These are phyloP conservation scores for Lanmaoa rubissima DNA, from an alignment of 768 basidiomycete species.

Conservation along the genomic window DNA sequence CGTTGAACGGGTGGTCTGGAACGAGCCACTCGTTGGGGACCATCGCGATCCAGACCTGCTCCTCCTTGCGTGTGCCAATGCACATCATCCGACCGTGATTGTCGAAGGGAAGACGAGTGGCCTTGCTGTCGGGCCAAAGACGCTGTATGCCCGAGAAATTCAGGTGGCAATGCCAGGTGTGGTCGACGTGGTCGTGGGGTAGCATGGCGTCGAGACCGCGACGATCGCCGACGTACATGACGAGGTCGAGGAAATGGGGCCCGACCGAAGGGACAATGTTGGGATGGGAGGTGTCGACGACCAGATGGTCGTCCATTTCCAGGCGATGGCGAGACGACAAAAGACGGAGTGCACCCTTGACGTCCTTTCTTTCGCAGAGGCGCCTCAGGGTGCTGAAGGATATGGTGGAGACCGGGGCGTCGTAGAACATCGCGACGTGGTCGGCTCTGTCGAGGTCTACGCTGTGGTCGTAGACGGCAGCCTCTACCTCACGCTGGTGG, in stretches of 20 bases:
- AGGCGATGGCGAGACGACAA: not conserved
- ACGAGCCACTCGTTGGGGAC: not conserved
- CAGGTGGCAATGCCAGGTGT: not conserved
- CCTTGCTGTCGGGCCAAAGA: not conserved
- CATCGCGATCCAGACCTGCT: not conserved
- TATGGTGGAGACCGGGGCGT: not conserved
- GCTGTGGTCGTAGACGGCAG: not conserved
- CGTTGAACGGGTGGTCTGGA: not conserved
- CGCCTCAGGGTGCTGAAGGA: not conserved
- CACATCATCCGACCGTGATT: not conserved
- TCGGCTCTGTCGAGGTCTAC: fast-evolving
- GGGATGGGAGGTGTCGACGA: not conserved
- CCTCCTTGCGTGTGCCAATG: not conserved
- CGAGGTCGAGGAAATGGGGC: not conserved
- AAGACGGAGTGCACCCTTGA: not conserved
- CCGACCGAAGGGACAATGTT: not conserved
- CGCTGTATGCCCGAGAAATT: fast-evolving
- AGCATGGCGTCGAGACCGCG: not conserved
- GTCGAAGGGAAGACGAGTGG: not conserved
- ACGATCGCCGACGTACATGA: not conserved
- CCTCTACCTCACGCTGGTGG: not conserved
- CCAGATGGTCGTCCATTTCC: not conserved
- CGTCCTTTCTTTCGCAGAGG: not conserved
- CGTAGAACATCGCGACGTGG: not conserved
- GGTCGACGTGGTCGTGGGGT: not conserved